Evolutionary conservation across 169 alveolate genomes (phyloP).

Genomic region (Cryptosporidium sp.): DNA sequence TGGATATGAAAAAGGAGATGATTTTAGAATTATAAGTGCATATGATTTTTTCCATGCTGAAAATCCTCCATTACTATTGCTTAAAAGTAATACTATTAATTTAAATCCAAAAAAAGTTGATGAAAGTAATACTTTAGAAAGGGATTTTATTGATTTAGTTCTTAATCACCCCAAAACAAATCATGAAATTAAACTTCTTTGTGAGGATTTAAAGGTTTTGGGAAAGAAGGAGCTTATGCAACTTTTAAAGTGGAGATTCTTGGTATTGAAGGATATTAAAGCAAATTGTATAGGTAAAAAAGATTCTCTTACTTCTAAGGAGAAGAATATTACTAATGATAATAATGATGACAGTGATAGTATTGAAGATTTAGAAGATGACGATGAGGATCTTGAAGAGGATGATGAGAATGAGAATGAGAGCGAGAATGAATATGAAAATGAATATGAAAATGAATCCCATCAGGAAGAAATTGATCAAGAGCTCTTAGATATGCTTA

Average conservation of each 20-base stretch:
- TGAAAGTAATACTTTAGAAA: conserved; percentile 70
- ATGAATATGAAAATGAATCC: conserved; percentile 78
- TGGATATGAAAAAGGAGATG: conserved; percentile 89
- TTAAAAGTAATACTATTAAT: conserved; percentile 80
- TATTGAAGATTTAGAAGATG: conserved; percentile 55
- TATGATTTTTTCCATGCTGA: conserved; percentile 82
- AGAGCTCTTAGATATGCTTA: conserved; percentile 77
- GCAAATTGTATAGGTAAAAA: neutral
- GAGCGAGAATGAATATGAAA: conserved; percentile 75
- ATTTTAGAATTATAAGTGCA: conserved; percentile 80
- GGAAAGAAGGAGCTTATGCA: conserved; percentile 88
- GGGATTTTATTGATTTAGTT: conserved; percentile 69
- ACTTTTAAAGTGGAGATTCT: conserved; percentile 90
- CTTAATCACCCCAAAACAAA: conserved; percentile 83
- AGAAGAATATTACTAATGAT: neutral
- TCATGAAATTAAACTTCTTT: conserved; percentile 82
- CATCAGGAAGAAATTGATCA: conserved; percentile 78
- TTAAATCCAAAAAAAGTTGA: conserved; percentile 75
- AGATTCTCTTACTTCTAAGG: conserved; percentile 69
- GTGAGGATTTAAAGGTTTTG: conserved; percentile 84
- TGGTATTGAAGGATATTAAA: conserved; percentile 72
- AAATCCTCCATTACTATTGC: conserved; percentile 83
- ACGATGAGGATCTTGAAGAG: conserved; percentile 74
- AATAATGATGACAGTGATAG: conserved; percentile 74
- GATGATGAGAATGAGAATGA: conserved; percentile 77